Evolutionary conservation across 2,329 filamentous ascomycete genomes (phyloP), one percentile per base, ranked within the genome.

Genomic region (Neopestalotiopsis rosae): DNA sequence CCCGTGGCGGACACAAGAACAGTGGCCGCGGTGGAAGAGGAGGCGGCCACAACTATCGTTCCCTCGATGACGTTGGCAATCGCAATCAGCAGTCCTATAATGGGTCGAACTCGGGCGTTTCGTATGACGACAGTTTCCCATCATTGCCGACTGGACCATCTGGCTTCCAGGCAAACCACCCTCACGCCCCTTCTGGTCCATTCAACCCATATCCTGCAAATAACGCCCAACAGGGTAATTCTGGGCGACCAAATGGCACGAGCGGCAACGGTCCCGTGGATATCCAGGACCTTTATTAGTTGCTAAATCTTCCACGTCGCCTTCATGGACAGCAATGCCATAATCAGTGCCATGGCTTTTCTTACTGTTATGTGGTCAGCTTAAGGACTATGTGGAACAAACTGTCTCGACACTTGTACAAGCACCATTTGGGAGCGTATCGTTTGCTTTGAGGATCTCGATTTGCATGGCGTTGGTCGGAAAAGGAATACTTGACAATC

Each of bases 21-120:
- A 79, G 79, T 59, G 79, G 83, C 66, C 77, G 81, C 57, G 74
- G 86, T 12, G 81, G 87, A 61, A 80, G 83, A 32, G 85, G 86
- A 28, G 84, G 85, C 32, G 81, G 83, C 68, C 83, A 85, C 70
- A 82, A 84, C 59, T 93, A 94, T 77, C 86, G 87, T 68, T 93
- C 90, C 1, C 83, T 93, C 1, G 91, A 93, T 76, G 91, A 94
- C 73, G 84, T 90, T 34, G 86, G 85, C 32, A 80, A 82, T 58
- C 82, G 82, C 62, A 84, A 85, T 69, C 82, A 84, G 45, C 81
- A 80, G 38, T 82, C 81, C 5, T 82, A 80, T 10, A 82, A 81
- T 61, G 79, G 79, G 10, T 76, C 80, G 70, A 77, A 79, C 49
- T 62, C 66, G 17, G 65, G 67, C 45, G 81, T 86, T n/a, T 83